These are phyloP conservation scores for Oryza punctata DNA, from an alignment of 176 grass and related monocot genomes.

Conservation along the genomic window DNA sequence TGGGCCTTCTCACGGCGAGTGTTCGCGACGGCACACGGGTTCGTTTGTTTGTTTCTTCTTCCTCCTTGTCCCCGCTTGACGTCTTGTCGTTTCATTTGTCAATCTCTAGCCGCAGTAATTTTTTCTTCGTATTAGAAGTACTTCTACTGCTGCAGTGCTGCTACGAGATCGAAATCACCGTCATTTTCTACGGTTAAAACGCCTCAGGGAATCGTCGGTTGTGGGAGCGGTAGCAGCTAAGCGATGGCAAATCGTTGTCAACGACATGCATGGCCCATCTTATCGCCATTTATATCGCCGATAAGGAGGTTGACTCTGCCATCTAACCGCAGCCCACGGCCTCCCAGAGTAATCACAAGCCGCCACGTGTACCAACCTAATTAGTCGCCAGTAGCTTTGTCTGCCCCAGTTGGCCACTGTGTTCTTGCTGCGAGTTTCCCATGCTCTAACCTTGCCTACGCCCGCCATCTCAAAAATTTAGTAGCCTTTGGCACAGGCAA, in stretches of 20 bases:
- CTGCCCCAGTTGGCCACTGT: background rate
- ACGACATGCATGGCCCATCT: constrained; percentile 49
- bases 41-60: background rate
- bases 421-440: background rate
- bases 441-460: no score
- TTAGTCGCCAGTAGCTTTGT: background rate
- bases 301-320: constrained; percentile 25
- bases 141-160: background rate
- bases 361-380: background rate
- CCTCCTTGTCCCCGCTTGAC: background rate
- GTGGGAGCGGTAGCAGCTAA: background rate
- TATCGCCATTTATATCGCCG: constrained; percentile 10
- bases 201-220: background rate
- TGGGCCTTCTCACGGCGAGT: constrained; percentile 34
- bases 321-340: background rate
- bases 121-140: no score
- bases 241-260: constrained; percentile 17
- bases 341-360: background rate
- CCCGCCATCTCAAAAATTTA: no score
- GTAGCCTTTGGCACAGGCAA: no score
- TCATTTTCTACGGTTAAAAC: background rate
- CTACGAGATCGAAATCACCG: background rate
- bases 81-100: background rate
- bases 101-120: background rate
- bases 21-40: background rate